Conservation (phyloP, 1,139 yeast genomes). For the Hyphopichia fennica region DNA sequence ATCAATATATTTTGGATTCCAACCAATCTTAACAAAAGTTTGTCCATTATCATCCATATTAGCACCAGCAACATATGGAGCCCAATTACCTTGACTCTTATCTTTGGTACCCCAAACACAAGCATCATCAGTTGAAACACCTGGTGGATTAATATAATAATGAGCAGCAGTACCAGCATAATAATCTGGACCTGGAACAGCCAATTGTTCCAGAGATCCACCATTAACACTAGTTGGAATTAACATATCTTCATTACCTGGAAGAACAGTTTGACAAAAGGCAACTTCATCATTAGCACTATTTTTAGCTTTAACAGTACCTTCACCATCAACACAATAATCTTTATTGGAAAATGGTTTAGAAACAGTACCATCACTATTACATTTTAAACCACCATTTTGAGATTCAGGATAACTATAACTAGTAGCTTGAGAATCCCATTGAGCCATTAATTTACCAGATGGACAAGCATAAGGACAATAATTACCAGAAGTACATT, state of each 20-base stretch:
- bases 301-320: constrained; percentile 65
- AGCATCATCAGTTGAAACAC: constrained; percentile 71
- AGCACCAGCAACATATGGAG: constrained; percentile 91
- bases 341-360: constrained; percentile 59
- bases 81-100: constrained; percentile 82
- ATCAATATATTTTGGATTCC: constrained; percentile 85
- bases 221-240: constrained; percentile 71
- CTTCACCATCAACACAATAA: constrained; percentile 76
- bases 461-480: constrained; percentile 91
- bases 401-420: constrained; percentile 70
- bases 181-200: constrained; percentile 80
- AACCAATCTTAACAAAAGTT: constrained; percentile 81
- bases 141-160: constrained; percentile 84
- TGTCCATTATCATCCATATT: constrained; percentile 67
- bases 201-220: constrained; percentile 51
- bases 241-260: constrained; percentile 92
- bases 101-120: constrained; percentile 80
- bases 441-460: constrained; percentile 77
- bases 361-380: constrained; percentile 63
- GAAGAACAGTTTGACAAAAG: constrained; percentile 88
- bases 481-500: constrained; percentile 70
- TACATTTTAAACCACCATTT: constrained; percentile 81
- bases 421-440: constrained; percentile 62
- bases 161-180: constrained; percentile 83
- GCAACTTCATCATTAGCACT: constrained; percentile 57